phyloP scores from a whole-genome alignment of 768 basidiomycete genomes.

The Cystobasidium tubakii region DNA sequence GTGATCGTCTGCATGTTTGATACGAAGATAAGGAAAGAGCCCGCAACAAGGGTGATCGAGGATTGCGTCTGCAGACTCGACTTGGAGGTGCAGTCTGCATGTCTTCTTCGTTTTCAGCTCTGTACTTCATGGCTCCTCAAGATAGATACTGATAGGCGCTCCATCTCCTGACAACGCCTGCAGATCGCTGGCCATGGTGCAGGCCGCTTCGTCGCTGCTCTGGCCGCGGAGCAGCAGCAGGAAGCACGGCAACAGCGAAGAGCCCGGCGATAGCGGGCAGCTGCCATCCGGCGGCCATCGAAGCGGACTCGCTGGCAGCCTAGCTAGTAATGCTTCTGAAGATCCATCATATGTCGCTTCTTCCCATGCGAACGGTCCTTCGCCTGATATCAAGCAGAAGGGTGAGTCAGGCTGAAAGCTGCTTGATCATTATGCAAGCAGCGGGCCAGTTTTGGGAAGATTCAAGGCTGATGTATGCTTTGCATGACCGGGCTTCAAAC shows the following conservation, averaged over 20 bases:
- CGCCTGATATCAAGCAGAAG: neutral
- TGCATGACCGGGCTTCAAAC: neutral
- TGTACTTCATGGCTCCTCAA: neutral
- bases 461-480: neutral
- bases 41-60: neutral
- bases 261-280: neutral
- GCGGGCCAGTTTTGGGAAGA: neutral
- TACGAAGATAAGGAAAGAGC: neutral
- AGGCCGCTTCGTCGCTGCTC: slow-evolving; percentile 31
- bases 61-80: neutral
- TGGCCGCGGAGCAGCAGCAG: neutral
- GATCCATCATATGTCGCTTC: neutral
- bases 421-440: neutral
- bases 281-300: neutral
- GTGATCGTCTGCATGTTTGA: no score
- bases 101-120: neutral
- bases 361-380: neutral
- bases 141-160: neutral
- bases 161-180: neutral
- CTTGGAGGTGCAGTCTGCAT: neutral
- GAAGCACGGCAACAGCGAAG: neutral
- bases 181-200: slow-evolving; percentile 9
- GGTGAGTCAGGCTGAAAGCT: neutral
- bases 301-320: neutral
- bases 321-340: neutral